Evolutionary conservation across 75 land plant species (phyloP).

Genomic region (Pseudotsuga menziesii): DNA sequence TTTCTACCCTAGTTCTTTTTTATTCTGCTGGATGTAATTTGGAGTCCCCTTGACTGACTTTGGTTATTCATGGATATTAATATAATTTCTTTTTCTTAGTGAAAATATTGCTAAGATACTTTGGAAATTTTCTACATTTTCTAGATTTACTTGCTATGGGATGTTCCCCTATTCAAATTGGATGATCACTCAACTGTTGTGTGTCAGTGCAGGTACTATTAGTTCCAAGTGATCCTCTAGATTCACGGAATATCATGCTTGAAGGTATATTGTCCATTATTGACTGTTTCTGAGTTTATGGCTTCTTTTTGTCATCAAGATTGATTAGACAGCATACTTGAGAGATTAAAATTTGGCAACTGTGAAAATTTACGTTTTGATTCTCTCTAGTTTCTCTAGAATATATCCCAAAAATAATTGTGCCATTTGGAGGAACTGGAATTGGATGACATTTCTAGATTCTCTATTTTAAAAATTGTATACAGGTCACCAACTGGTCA

Average conservation of each 20-base stretch:
- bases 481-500: background rate
- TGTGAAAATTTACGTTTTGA: background rate
- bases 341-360: background rate
- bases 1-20: no score
- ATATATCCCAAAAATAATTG: background rate
- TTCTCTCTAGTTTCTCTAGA: background rate
- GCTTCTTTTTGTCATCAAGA: background rate
- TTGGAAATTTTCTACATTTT: background rate
- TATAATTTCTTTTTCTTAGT: background rate
- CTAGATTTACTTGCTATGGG: background rate
- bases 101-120: background rate
- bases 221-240: slow-evolving; percentile 93
- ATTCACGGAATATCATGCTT: slow-evolving; percentile 92
- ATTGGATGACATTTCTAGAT: background rate
- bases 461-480: background rate
- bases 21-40: no score
- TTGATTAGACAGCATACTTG: background rate
- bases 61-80: no score
- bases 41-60: no score
- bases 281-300: slow-evolving; percentile 3
- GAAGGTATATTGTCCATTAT: slow-evolving; percentile 56
- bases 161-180: background rate
- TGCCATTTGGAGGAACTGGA: background rate
- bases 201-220: slow-evolving; percentile 48
- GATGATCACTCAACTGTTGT: background rate